Conservation (phyloP, 2,329 filamentous ascomycete genomes). For the Cytospora piceae region DNA sequence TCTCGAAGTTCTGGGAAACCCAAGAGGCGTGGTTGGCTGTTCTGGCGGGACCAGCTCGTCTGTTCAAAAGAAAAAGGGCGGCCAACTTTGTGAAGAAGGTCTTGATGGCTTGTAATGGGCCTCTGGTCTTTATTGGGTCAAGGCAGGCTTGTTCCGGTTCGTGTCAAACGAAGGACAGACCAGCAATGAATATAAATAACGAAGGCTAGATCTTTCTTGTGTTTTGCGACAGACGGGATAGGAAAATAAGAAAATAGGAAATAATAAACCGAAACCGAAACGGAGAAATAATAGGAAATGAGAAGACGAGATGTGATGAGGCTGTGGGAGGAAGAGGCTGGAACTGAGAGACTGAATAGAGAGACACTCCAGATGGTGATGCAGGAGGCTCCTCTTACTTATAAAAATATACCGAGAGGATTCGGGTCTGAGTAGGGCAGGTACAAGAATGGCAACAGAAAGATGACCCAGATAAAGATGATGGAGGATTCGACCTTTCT, state of each 20-base stretch:
- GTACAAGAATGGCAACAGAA: slow-evolving; percentile 25
- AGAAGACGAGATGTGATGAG: slow-evolving; percentile 25
- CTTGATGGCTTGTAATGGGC: slow-evolving; percentile 8
- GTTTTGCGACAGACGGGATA: slow-evolving; percentile 7
- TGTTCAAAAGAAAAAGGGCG: slow-evolving; percentile 4
- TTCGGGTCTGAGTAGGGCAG: slow-evolving; percentile 10
- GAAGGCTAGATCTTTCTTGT: slow-evolving; percentile 23
- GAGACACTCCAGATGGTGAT: slow-evolving; percentile 15
- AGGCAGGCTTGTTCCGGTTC: slow-evolving; percentile 26
- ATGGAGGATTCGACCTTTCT: slow-evolving; percentile 21
- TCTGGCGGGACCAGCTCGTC: slow-evolving; percentile 25
- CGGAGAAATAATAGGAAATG: slow-evolving; percentile 26
- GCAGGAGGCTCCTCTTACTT: slow-evolving; percentile 24
- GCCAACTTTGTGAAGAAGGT: slow-evolving; percentile 8
- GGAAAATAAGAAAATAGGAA: slow-evolving; percentile 21
- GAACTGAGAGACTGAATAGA: slow-evolving; percentile 21
- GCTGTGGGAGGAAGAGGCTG: slow-evolving; percentile 28
- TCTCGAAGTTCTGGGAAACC: neutral
- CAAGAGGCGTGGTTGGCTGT: slow-evolving; percentile 6
- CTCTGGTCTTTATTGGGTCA: slow-evolving; percentile 23
- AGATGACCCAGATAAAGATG: slow-evolving; percentile 24
- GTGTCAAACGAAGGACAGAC: slow-evolving; percentile 29
- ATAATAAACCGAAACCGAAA: slow-evolving; percentile 23
- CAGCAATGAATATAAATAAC: slow-evolving; percentile 19
- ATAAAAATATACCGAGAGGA: slow-evolving; percentile 28